phyloP scores from a whole-genome alignment of 1,139 yeast species.

The Blastobotrys elegans region DNA sequence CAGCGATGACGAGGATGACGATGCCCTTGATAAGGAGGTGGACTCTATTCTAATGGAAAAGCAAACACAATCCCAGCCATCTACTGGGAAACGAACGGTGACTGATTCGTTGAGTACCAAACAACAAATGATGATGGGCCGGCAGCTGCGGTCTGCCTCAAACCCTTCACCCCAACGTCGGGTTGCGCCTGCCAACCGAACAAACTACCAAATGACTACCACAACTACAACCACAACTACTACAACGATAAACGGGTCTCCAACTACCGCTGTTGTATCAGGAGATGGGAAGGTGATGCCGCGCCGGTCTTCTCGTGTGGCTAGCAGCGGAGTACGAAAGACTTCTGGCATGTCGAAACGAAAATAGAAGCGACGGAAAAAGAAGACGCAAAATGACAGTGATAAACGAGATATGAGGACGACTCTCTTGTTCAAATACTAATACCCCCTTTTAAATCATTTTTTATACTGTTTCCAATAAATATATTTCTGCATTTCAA shows the following conservation, averaged over 20 bases:
- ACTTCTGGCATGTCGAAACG: constrained; percentile 12
- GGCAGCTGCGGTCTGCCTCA: constrained; percentile 23
- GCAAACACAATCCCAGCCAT: too few relatives aligned
- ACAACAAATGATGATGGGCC: constrained; percentile 24
- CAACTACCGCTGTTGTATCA: constrained; percentile 13
- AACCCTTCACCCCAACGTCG: constrained; percentile 24
- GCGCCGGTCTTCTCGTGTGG: constrained; percentile 22
- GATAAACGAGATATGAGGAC: too few relatives aligned
- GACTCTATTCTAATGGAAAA: constrained; percentile 5
- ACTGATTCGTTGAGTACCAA: constrained; percentile 18
- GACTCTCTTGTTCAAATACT: too few relatives aligned
- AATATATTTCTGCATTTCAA: too few relatives aligned
- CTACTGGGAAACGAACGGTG: constrained; percentile 13
- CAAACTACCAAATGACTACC: constrained; percentile 22
- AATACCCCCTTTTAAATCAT: too few relatives aligned
- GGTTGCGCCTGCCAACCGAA: constrained; percentile 4
- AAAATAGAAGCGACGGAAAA: too few relatives aligned
- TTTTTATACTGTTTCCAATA: too few relatives aligned
- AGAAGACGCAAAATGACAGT: too few relatives aligned
- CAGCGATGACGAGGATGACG: constrained; percentile 25
- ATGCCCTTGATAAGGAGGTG: constrained; percentile 7
- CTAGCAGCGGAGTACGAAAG: constrained; percentile 22
- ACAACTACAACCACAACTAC: constrained; percentile 27
- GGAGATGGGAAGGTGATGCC: constrained; percentile 8
- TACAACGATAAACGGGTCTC: constrained; percentile 18